phyloP scores from a whole-genome alignment of 768 basidiomycete genomes.

The Termitomyces sp. region DNA sequence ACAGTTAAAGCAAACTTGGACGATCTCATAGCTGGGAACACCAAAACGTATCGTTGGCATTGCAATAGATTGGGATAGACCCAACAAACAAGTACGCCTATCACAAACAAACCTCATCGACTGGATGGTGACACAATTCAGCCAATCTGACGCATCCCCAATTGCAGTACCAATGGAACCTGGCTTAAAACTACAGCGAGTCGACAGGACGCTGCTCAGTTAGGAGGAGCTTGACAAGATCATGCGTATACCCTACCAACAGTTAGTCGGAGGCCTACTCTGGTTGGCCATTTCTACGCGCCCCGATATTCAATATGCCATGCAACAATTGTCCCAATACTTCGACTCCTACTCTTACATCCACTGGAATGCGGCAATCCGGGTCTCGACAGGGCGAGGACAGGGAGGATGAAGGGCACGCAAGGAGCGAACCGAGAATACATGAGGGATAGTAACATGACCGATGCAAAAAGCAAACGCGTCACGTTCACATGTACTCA shows the following conservation, averaged over 20 bases:
- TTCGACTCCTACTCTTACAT: not conserved
- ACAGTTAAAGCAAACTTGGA: too few species aligned
- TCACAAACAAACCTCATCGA: not conserved
- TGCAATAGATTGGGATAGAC: not conserved
- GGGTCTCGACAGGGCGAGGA: too few species aligned
- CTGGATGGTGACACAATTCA: not conserved
- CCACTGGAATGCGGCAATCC: not conserved
- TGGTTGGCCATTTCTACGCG: not conserved
- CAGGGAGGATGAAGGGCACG: too few species aligned
- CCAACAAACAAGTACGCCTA: not conserved
- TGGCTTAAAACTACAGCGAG: not conserved
- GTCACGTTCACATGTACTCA: too few species aligned
- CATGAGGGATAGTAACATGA: too few species aligned
- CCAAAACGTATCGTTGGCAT: not conserved
- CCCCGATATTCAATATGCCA: too few species aligned
- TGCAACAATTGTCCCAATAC: too few species aligned
- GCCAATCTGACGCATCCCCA: not conserved
- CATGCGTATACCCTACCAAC: not conserved
- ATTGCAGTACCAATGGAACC: not conserved
- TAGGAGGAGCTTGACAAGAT: not conserved
- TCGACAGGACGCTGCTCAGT: not conserved
- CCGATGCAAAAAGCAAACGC: too few species aligned
- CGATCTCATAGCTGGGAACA: too few species aligned
- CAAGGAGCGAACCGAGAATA: too few species aligned
- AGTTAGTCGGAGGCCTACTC: not conserved